phyloP scores from a whole-genome alignment of 2,329 filamentous ascomycete species.

The Fusarium poae region DNA sequence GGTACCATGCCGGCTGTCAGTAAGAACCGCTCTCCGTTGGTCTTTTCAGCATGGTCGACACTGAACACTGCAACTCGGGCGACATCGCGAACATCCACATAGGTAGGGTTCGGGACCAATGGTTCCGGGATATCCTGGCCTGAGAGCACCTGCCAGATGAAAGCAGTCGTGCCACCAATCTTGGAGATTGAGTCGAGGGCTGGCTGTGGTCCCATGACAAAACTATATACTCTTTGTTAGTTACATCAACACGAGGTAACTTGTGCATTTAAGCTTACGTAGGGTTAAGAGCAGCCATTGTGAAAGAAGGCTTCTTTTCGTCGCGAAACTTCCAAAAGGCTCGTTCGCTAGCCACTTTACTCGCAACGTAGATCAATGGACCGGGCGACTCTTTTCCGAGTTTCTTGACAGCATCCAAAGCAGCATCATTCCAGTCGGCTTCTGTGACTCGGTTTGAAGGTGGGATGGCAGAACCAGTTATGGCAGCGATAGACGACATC shows the following conservation, averaged over 20 bases:
- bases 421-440: constrained; percentile 43
- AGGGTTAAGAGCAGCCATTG: constrained; percentile 46
- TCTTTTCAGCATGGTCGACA: constrained; percentile 37
- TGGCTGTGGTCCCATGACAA: constrained; percentile 45
- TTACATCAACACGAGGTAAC: rapidly evolving
- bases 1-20: constrained; percentile 34
- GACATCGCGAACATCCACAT: constrained; percentile 45
- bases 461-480: constrained; percentile 7
- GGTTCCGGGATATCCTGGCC: constrained; percentile 44
- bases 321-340: constrained; percentile 46
- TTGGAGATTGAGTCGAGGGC: constrained; percentile 39
- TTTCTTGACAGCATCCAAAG: constrained; percentile 32
- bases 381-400: constrained; percentile 40
- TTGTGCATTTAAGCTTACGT: constrained; percentile 18
- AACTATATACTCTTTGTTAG: constrained; percentile 23
- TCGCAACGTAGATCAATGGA: constrained; percentile 41
- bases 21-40: constrained; percentile 41
- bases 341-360: constrained; percentile 42
- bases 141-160: constrained; percentile 44
- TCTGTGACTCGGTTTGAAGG: constrained; percentile 40
- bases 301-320: constrained; percentile 38
- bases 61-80: constrained; percentile 43
- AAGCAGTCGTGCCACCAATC: constrained; percentile 37
- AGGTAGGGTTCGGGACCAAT: constrained; percentile 19
- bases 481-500: constrained; percentile 46